A percentile compares a stretch with the other conserved stretches of the same genome.
Conservation (phyloP, 352 stramenopile species). For the Pythium biforme region DNA sequence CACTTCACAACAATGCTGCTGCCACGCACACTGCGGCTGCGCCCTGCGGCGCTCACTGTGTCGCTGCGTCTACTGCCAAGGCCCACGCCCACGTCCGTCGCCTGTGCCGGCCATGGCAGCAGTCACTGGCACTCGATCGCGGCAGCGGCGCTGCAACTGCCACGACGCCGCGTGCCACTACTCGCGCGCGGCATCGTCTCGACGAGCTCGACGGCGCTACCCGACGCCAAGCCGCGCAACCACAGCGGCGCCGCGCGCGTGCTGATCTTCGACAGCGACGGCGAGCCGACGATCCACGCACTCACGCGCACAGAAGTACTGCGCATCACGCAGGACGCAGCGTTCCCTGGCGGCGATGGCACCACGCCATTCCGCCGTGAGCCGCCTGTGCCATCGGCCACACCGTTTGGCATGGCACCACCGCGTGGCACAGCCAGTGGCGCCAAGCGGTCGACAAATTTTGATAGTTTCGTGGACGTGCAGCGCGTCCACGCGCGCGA, state of each 20-base stretch:
- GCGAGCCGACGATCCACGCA: conserved; percentile 48
- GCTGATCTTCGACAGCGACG: conserved; percentile 51
- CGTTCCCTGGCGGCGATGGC: conserved; percentile 36
- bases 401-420: background rate
- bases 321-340: conserved; percentile 53
- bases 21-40: too few species aligned
- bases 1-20: too few species aligned
- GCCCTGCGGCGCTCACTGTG: too few species aligned
- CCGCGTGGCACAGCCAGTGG: background rate
- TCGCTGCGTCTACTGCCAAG: background rate
- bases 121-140: background rate
- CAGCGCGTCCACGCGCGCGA: conserved; percentile 73
- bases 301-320: conserved; percentile 61
- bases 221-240: conserved; percentile 5
- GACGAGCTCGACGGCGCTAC: background rate
- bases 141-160: background rate
- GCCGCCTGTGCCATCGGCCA: background rate
- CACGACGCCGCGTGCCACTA: background rate
- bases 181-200: background rate
- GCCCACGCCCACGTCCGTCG: too few species aligned
- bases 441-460: background rate
- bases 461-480: conserved; percentile 23
- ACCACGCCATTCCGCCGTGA: background rate
- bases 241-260: conserved; percentile 18
- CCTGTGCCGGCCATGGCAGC: background rate